These are phyloP conservation scores for Xylariales sp. DNA, from an alignment of 2,329 filamentous ascomycete genomes.

Conservation along the genomic window DNA sequence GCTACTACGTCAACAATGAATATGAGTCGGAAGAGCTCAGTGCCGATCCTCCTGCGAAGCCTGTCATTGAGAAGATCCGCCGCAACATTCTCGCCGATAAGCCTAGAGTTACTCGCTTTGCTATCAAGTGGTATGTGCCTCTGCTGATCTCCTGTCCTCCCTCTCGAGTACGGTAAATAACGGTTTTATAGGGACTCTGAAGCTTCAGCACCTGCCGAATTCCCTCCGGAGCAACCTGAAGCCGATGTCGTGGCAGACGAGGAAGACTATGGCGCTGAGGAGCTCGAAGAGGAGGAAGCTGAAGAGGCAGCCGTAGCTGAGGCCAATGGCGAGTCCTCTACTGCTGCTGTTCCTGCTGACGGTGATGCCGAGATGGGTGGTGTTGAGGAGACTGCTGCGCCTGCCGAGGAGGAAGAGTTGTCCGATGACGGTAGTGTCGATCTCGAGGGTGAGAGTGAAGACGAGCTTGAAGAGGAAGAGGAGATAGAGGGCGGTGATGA, in stretches of 20 bases:
- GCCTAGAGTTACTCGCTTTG: conserved; percentile 93
- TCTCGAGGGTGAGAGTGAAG: conserved; percentile 65
- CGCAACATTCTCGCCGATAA: conserved; percentile 95
- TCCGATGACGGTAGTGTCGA: conserved; percentile 68
- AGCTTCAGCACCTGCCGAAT: conserved; percentile 90
- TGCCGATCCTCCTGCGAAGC: conserved; percentile 85
- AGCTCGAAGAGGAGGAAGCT: conserved; percentile 66
- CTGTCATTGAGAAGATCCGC: conserved; percentile 84
- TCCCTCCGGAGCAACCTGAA: conserved; percentile 94
- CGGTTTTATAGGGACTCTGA: conserved; percentile 76
- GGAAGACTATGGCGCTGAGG: conserved; percentile 85
- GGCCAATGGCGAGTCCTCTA: conserved; percentile 37
- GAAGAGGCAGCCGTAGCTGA: conserved; percentile 47
- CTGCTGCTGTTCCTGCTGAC: conserved; percentile 35
- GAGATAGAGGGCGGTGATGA: conserved; percentile 30
- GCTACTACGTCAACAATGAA: conserved; percentile 99
- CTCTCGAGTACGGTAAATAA: background rate
- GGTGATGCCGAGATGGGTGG: conserved; percentile 71
- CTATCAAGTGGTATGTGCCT: conserved; percentile 85
- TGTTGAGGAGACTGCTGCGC: conserved; percentile 36
- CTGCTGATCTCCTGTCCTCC: background rate
- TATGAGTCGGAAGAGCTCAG: conserved; percentile 89
- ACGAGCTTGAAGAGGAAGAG: conserved; percentile 56
- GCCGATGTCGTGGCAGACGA: conserved; percentile 84
- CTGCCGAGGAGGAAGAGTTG: conserved; percentile 57